Conservation (phyloP, 495 filamentous ascomycete species). For the Talaromyces trachyspermus region DNA sequence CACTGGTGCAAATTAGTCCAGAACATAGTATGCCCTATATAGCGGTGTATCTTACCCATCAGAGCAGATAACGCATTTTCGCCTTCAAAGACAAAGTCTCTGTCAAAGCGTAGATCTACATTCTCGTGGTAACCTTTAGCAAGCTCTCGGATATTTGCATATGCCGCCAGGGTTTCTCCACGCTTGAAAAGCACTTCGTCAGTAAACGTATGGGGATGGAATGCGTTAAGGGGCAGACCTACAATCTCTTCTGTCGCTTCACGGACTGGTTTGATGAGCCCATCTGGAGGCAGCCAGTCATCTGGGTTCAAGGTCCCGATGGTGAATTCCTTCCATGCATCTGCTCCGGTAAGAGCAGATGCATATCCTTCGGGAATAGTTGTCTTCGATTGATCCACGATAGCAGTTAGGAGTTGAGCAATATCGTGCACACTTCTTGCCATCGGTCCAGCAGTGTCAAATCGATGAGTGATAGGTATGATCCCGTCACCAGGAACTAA, state of each 20-base stretch:
- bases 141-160: conserved; percentile 1
- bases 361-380: conserved; percentile 9
- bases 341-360: conserved; percentile 3
- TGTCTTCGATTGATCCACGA: conserved; percentile 11
- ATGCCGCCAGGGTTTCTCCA: conserved; percentile 2
- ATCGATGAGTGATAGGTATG: conserved; percentile 20
- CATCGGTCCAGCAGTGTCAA: conserved; percentile 28
- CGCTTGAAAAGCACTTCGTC: not conserved
- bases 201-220: not conserved
- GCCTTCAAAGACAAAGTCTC: not conserved
- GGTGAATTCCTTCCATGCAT: conserved; percentile 7
- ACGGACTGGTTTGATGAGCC: conserved; percentile 7
- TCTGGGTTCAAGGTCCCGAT: conserved; percentile 8
- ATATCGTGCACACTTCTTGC: conserved; percentile 23
- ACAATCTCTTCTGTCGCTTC: conserved; percentile 7
- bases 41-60: not conserved
- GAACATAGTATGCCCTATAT: no score
- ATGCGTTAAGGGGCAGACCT: not conserved
- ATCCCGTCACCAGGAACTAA: conserved; percentile 22
- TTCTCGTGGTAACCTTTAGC: conserved; percentile 1
- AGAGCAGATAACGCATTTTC: not conserved
- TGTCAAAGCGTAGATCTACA: not conserved
- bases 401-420: conserved; percentile 16
- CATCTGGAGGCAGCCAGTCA: conserved; percentile 3
- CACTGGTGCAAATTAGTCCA: not conserved